These are phyloP conservation scores for Dendryphion nanum DNA, from an alignment of 2,329 filamentous ascomycete species.

Conservation along the genomic window DNA sequence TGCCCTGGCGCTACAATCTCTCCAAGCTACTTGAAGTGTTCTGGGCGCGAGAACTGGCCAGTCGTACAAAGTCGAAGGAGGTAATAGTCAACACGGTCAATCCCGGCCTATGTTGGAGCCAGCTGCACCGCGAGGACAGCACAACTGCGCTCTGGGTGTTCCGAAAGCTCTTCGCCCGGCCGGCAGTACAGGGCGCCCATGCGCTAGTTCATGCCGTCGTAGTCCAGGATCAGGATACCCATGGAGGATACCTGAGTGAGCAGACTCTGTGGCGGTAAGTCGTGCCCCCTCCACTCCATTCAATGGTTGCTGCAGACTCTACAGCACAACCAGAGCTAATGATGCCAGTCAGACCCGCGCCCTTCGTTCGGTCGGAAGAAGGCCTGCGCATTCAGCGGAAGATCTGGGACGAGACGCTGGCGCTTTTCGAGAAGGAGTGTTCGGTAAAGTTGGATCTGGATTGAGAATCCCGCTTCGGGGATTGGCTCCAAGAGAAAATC, in stretches of 20 bases:
- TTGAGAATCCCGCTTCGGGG: too few species aligned
- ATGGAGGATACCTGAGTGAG: constrained; percentile 18
- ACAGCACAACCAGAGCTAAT: constrained; percentile 1
- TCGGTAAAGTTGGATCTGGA: too few species aligned
- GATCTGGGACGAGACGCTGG: constrained; percentile 43
- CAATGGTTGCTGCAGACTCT: too few species aligned
- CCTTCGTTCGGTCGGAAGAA: constrained; percentile 22
- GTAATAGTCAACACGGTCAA: constrained; percentile 19
- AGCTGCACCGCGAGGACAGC: constrained; percentile 12
- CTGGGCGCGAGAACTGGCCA: constrained; percentile 13
- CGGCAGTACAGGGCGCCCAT: constrained; percentile 10
- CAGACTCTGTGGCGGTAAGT: constrained; percentile 13
- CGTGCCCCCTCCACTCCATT: too few species aligned
- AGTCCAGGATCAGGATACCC: constrained; percentile 7
- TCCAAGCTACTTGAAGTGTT: constrained; percentile 17
- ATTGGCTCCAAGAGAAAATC: too few species aligned
- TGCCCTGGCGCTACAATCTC: constrained; percentile 13
- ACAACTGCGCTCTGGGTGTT: constrained; percentile 10
- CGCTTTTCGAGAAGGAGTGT: constrained; percentile 1
- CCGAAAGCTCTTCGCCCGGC: constrained; percentile 12
- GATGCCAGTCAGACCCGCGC: constrained; percentile 6
- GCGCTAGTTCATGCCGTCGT: constrained; percentile 13
- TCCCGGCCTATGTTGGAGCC: constrained; percentile 17
- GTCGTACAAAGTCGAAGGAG: constrained; percentile 3
- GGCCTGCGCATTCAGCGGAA: constrained; percentile 37